A percentile compares a stretch with the other conserved stretches of the same genome.
Conservation (phyloP, 352 stramenopile species). For the Pythium coloratum region DNA sequence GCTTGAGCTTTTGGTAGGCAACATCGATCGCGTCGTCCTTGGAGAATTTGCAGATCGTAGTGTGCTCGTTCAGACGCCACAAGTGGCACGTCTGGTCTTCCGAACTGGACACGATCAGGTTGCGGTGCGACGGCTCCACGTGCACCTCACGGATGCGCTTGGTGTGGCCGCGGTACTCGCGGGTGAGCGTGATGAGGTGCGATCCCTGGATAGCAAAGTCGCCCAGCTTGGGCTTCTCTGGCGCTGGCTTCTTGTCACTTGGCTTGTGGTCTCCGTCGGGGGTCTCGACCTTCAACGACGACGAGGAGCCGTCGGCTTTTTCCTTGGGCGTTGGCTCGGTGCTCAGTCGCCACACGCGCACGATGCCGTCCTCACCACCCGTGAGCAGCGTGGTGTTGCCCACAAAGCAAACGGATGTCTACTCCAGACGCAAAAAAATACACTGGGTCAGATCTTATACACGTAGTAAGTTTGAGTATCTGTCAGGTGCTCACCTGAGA, state of each 20-base stretch:
- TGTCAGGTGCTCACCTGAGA: slow-evolving; percentile 39
- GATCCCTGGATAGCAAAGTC: slow-evolving; percentile 50
- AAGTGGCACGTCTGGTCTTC: slow-evolving; percentile 81
- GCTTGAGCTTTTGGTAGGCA: slow-evolving; percentile 49
- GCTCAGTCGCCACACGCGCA: slow-evolving; percentile 70
- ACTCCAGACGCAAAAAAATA: neutral
- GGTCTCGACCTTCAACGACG: slow-evolving; percentile 32
- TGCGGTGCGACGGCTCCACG: slow-evolving; percentile 78
- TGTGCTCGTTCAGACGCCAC: slow-evolving; percentile 73
- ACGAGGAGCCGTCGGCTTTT: slow-evolving; percentile 40
- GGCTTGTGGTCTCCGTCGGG: slow-evolving; percentile 21
- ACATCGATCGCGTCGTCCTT: slow-evolving; percentile 77
- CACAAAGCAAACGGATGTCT: slow-evolving; percentile 77
- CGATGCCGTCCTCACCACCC: slow-evolving; percentile 78
- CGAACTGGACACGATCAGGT: slow-evolving; percentile 73
- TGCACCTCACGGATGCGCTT: slow-evolving; percentile 84
- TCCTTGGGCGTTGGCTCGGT: slow-evolving; percentile 49
- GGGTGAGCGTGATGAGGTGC: slow-evolving; percentile 62
- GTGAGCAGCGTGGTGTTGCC: slow-evolving; percentile 78
- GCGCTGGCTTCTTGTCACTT: slow-evolving; percentile 23
- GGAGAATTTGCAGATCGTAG: slow-evolving; percentile 64
- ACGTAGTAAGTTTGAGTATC: neutral
- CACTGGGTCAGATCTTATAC: neutral
- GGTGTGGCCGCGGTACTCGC: slow-evolving; percentile 73
- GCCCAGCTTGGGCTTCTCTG: slow-evolving; percentile 52